Conservation (phyloP, 1,139 yeast species). For the Candida neerlandica region DNA sequence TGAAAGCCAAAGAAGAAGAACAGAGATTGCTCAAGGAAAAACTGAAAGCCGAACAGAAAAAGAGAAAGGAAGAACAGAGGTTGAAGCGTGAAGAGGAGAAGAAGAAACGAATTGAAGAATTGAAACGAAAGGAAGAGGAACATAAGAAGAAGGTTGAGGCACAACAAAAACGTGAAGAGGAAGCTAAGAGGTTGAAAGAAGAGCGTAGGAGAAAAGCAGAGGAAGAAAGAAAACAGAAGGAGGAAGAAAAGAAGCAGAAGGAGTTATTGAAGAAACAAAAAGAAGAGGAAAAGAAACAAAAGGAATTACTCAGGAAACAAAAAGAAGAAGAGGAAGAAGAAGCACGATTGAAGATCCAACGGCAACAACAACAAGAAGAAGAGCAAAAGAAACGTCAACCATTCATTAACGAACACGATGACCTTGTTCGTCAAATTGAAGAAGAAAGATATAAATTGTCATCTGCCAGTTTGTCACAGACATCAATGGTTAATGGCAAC, state of each 20-base stretch:
- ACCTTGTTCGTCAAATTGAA: constrained; percentile 13
- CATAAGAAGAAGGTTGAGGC: constrained; percentile 45
- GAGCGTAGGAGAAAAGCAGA: constrained; percentile 51
- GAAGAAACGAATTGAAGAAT: constrained; percentile 42
- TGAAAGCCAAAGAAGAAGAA: constrained; percentile 38
- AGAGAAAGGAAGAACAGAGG: constrained; percentile 51
- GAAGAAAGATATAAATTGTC: constrained; percentile 10
- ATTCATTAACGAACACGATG: constrained; percentile 11
- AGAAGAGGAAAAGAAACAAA: constrained; percentile 34
- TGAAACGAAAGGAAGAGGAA: constrained; percentile 49
- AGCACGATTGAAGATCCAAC: constrained; percentile 30
- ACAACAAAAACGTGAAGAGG: constrained; percentile 55
- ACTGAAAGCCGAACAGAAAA: constrained; percentile 45
- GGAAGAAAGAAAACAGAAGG: constrained; percentile 43
- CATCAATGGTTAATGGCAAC: constrained; percentile 16
- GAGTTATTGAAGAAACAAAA: constrained; percentile 42
- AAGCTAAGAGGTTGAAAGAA: constrained; percentile 38
- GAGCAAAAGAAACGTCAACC: neutral
- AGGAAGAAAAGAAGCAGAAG: constrained; percentile 48
- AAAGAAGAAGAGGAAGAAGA: constrained; percentile 31
- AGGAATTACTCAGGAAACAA: constrained; percentile 34
- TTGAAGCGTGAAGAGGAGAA: constrained; percentile 59
- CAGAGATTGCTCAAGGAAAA: constrained; percentile 36
- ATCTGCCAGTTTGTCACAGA: neutral
- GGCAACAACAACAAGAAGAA: constrained; percentile 19